Evolutionary conservation across 805 yeast genomes (phyloP).

Genomic region (Pichia nanzhaoensis): DNA sequence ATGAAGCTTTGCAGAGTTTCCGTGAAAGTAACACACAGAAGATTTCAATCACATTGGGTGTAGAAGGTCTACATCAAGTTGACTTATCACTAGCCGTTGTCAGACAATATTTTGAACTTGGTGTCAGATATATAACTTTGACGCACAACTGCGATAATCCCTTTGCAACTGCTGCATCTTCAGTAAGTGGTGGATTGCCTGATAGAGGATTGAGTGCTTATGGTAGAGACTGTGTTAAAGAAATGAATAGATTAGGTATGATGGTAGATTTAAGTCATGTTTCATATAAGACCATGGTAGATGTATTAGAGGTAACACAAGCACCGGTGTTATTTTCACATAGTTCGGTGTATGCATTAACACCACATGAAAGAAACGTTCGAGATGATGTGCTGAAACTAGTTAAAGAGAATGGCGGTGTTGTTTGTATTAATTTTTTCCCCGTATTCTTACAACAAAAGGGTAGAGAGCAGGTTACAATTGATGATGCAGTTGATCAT

Average conservation of each 20-base stretch:
- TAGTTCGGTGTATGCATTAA: slow-evolving; percentile 37
- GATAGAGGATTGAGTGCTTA: slow-evolving; percentile 39
- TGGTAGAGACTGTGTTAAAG: slow-evolving; percentile 37
- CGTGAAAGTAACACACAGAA: slow-evolving; percentile 21
- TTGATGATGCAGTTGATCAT: slow-evolving; percentile 45
- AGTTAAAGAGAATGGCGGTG: slow-evolving; percentile 40
- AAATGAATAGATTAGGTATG: slow-evolving; percentile 51
- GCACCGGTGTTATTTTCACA: slow-evolving; percentile 49
- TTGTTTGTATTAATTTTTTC: slow-evolving; percentile 43
- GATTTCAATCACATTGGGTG: slow-evolving; percentile 44
- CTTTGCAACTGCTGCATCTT: slow-evolving; percentile 49
- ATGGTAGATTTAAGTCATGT: slow-evolving; percentile 48
- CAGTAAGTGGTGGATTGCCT: slow-evolving; percentile 38
- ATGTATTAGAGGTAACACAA: slow-evolving; percentile 33
- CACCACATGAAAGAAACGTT: slow-evolving; percentile 41
- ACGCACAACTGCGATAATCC: slow-evolving; percentile 55
- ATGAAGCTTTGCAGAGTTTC: slow-evolving; percentile 35
- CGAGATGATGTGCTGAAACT: slow-evolving; percentile 39
- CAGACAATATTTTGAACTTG: slow-evolving; percentile 42
- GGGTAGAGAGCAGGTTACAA: slow-evolving; percentile 34
- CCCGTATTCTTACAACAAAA: slow-evolving; percentile 33
- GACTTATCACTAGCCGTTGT: slow-evolving; percentile 44
- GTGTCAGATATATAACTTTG: slow-evolving; percentile 47
- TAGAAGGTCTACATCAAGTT: slow-evolving; percentile 49
- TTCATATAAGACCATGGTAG: slow-evolving; percentile 43